phyloP scores from a whole-genome alignment of 164 flowering plant species.

The Litsea cubeba region DNA sequence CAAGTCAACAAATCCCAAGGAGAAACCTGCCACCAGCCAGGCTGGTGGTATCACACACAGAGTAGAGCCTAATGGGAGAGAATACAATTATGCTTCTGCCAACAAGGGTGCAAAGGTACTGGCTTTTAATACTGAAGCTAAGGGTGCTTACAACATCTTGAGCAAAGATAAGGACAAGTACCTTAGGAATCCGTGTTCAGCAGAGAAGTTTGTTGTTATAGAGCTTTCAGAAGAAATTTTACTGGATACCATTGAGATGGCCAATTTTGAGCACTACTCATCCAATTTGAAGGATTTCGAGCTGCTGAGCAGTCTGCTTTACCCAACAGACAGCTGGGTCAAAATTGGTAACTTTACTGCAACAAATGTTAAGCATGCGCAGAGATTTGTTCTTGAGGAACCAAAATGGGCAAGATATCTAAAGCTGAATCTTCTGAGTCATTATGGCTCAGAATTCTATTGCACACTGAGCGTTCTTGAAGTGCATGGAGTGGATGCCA shows the following conservation, averaged over 20 bases:
- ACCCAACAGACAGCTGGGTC: constrained; percentile 82
- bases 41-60: constrained; percentile 55
- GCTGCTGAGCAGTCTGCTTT: constrained; percentile 73
- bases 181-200: constrained; percentile 93
- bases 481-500: constrained; percentile 93
- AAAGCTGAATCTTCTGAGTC: constrained; percentile 69
- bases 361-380: constrained; percentile 74
- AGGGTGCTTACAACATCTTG: constrained; percentile 81
- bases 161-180: constrained; percentile 90
- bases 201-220: constrained; percentile 77
- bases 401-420: constrained; percentile 94
- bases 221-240: constrained; percentile 97
- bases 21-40: constrained; percentile 40
- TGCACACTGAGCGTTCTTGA: constrained; percentile 83
- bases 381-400: constrained; percentile 68
- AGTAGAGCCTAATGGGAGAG: constrained; percentile 79
- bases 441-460: constrained; percentile 90
- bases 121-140: constrained; percentile 84
- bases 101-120: constrained; percentile 95
- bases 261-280: constrained; percentile 92
- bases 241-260: constrained; percentile 76
- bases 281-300: constrained; percentile 86
- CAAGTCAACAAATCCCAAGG: constrained; percentile 54
- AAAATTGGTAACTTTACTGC: constrained; percentile 81
- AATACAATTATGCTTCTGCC: constrained; percentile 89